phyloP scores from a whole-genome alignment of 345 rosid genomes.

The Atalantia buxifolia region DNA sequence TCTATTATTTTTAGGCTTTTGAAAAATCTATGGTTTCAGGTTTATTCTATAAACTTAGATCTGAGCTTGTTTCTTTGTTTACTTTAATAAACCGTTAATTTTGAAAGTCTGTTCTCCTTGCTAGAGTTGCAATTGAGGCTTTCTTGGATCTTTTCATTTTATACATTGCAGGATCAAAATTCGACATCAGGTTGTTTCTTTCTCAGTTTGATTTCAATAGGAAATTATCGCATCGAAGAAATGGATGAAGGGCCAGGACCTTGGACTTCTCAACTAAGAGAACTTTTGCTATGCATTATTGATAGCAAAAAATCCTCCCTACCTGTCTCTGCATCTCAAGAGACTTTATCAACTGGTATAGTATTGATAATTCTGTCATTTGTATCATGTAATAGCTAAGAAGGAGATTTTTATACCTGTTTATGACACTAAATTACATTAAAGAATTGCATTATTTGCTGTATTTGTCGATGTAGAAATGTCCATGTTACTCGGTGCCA shows the following conservation, averaged over 20 bases:
- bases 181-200: conserved; percentile 40
- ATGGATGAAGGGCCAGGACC: conserved; percentile 25
- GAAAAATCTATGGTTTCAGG: conserved; percentile 82
- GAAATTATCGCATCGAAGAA: conserved; percentile 35
- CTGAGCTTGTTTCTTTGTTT: background rate
- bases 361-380: background rate
- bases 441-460: background rate
- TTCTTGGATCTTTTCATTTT: conserved; percentile 18
- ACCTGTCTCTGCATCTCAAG: conserved; percentile 38
- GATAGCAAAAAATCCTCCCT: conserved; percentile 49
- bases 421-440: background rate
- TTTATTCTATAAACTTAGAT: conserved; percentile 24
- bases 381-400: background rate
- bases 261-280: conserved; percentile 74
- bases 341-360: conserved; percentile 36
- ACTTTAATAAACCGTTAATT: background rate
- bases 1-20: conserved; percentile 61
- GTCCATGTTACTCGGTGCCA: conserved; percentile 59
- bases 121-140: conserved; percentile 8
- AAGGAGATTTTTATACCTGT: background rate
- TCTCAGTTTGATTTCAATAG: conserved; percentile 44
- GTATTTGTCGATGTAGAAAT: conserved; percentile 37
- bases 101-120: background rate
- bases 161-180: conserved; percentile 45
- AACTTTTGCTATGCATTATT: conserved; percentile 40